Evolutionary conservation across 2,329 filamentous ascomycete genomes (phyloP).

Genomic region (Hawksworthiomyces lignivorus): DNA sequence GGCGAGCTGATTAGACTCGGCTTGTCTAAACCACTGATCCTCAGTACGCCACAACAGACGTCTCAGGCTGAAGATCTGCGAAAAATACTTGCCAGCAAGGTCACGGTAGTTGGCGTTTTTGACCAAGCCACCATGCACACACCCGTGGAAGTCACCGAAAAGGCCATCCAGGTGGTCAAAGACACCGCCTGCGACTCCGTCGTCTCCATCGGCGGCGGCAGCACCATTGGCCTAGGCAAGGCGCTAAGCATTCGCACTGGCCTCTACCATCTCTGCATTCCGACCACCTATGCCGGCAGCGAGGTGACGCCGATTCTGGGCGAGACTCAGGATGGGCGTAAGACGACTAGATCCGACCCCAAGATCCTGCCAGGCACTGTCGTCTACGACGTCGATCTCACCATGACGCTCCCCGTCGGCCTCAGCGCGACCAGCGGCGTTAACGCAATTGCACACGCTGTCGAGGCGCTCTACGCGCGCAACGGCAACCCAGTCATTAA

Average conservation of each 20-base stretch:
- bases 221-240: slow-evolving; percentile 55
- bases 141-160: no score
- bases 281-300: slow-evolving; percentile 54
- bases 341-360: slow-evolving; percentile 49
- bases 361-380: slow-evolving; percentile 53
- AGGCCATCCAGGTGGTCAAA: no score
- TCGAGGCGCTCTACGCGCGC: slow-evolving; percentile 55
- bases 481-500: slow-evolving; percentile 54
- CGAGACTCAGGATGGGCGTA: slow-evolving; percentile 50
- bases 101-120: no score
- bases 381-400: slow-evolving; percentile 58
- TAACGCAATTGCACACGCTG: slow-evolving; percentile 59
- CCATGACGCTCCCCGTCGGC: slow-evolving; percentile 45
- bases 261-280: slow-evolving; percentile 27
- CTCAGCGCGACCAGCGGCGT: slow-evolving; percentile 53
- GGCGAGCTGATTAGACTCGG: no score
- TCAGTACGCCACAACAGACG: no score
- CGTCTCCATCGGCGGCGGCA: no score
- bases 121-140: no score
- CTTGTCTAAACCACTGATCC: no score
- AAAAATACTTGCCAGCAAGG: no score
- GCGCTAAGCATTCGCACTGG: slow-evolving; percentile 30
- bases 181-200: no score
- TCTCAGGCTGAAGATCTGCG: no score
- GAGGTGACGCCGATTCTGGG: slow-evolving; percentile 61